Base-by-base conservation (phyloP, 139 green algal species). In the Volvox africanus region DNA sequence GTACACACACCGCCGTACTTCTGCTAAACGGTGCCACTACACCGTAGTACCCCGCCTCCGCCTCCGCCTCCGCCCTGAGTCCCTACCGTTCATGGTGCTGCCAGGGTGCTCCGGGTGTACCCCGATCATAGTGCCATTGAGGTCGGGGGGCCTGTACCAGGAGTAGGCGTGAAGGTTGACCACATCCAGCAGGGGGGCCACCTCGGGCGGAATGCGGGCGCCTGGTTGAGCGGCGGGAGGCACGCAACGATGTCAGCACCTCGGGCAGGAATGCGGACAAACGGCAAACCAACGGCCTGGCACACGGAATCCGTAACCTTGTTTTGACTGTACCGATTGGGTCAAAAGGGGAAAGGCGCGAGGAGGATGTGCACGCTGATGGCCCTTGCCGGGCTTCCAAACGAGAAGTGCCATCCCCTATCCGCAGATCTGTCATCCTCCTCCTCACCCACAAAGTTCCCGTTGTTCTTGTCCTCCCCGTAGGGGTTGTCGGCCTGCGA, bases 51-150 rank as follows among this genome's bases (percentile, higher is more conserved):
- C n/a, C n/a, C n/a, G n/a, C n/a, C n/a, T n/a, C n/a, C n/a, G n/a
- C n/a, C n/a, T n/a, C 73, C 14, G 73, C 32, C 73, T 1, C 77
- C 77, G 3, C 30, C 32, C 61, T n/a, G 2, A 26, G 18, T 11
- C 36, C 78, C 9, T n/a, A 86, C 80, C 44, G 80, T 86, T 86
- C 80, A 93, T 88, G 75, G 28, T 22, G 83, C 77, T 93, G 76
- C 84, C 91, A 0, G 61, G 73, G 86, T 93, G 91, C 85, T 93
- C 91, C 3, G 91, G 91, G 79, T 93, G 91, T 36, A 91, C 91
- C 1, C 35, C 78, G 30, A 67, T 21, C 0, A 33, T 24, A 13
- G 33, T 65, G 30, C 79, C 68, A 9, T 79, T 82, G 11, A 36
- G 50, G 20, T 89, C 84, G 22, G 33, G 26, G 50, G 18, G 3